Base-by-base conservation (phyloP, 768 basidiomycete genomes). In the Multifurca ochricompacta region DNA sequence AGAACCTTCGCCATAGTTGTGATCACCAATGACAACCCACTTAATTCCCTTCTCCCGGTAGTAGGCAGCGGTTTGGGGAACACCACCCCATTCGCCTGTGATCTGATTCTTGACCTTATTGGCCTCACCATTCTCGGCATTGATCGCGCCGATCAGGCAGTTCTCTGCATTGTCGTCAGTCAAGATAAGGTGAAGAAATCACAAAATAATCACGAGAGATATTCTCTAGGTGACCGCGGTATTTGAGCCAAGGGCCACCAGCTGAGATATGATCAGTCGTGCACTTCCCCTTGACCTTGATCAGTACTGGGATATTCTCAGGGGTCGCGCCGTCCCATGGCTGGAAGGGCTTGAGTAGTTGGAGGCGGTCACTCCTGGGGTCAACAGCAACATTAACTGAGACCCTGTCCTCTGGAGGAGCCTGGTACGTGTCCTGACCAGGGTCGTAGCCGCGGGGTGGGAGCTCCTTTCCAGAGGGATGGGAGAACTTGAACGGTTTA, bases 281-380 rank as follows among this genome's bases (percentile, higher is more conserved):
- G 87, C 96, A 99, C 78, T 99, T 99, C 80, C 95, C 95, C 76
- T 83, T 79, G 62, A 91, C 96, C 81, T 99, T 99, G 80, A 99
- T 99, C 67, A 99, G 76, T 59, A 99, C 77, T 9, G 95, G 95
- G 60, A 94, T 79, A 63, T 90, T 87, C 52, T 78, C 74, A 44
- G 92, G 88, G 37, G 90, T 85, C 81, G 96, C 87, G 50, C 94
- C 92, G 70, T 95, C 81, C 92, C 92, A 98, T 25, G 88, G 77
- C 66, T 76, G 64, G 83, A 99, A 99, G 28, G 96, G 91, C 69
- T 82, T 72, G 51, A 95, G 75, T 31, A 92, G 79, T 71, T 96
- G 92, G 51, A 97, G 85, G 74, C 92, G 91, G 69, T 95, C 88
- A 52, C 83, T 85, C 65, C 77, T 79, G 63, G 91, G 85, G 73